These are phyloP conservation scores for Yamadazyma kitorensis DNA, from an alignment of 805 yeast genomes.

Conservation along the genomic window DNA sequence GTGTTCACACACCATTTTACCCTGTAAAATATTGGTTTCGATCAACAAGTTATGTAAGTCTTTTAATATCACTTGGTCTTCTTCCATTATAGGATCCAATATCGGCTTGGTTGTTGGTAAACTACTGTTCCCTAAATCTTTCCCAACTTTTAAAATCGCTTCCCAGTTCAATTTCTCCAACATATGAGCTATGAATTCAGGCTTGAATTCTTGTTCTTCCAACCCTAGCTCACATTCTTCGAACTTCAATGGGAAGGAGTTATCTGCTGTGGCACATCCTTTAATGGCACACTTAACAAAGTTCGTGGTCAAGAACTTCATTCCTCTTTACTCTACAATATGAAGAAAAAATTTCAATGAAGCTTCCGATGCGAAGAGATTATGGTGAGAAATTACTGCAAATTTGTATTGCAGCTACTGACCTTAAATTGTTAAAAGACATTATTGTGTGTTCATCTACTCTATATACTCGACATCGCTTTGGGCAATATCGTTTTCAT, in stretches of 20 bases:
- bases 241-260: constrained; percentile 78
- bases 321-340: too few species aligned
- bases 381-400: too few species aligned
- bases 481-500: too few species aligned
- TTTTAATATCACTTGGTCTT: constrained; percentile 52
- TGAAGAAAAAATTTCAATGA: not conserved
- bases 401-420: too few species aligned
- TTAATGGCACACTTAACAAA: constrained; percentile 92
- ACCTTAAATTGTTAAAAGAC: too few species aligned
- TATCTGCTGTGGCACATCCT: constrained; percentile 67
- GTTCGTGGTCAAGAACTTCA: constrained; percentile 95
- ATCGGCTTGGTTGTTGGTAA: constrained; percentile 64
- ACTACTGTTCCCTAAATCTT: constrained; percentile 58
- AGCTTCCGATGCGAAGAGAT: not conserved
- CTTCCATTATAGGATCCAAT: constrained; percentile 52
- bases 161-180: constrained; percentile 85
- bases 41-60: constrained; percentile 77
- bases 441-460: too few species aligned
- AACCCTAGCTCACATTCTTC: constrained; percentile 66
- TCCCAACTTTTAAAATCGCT: constrained; percentile 75
- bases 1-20: constrained; percentile 82
- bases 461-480: too few species aligned
- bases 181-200: constrained; percentile 74
- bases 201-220: constrained; percentile 78
- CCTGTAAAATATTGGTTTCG: constrained; percentile 85